phyloP scores from a whole-genome alignment of 2,329 filamentous ascomycete genomes.

The Aspergillus persii region DNA sequence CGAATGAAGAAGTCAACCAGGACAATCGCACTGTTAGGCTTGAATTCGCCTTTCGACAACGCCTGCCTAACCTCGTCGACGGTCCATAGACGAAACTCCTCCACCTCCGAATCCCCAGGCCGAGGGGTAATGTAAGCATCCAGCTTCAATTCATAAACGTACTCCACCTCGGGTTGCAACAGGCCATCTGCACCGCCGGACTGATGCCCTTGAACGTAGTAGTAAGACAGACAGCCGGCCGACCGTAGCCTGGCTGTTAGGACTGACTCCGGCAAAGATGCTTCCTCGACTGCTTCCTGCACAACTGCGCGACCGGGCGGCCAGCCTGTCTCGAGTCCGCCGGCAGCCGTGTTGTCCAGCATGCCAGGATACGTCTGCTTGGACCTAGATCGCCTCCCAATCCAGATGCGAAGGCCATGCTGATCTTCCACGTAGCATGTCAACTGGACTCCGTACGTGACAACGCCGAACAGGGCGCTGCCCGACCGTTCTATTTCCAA shows the following conservation, averaged over 20 bases:
- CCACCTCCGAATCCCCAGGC: constrained; percentile 31
- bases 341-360: constrained; percentile 26
- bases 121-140: constrained; percentile 17
- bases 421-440: constrained; percentile 31
- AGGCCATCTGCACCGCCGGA: constrained; percentile 13
- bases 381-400: constrained; percentile 19
- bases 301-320: constrained; percentile 25
- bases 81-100: constrained; percentile 26
- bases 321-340: constrained; percentile 20
- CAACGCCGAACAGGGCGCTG: constrained; percentile 42
- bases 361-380: constrained; percentile 33
- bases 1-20: constrained; percentile 34
- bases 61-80: constrained; percentile 27
- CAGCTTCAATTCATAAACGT: constrained; percentile 35
- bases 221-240: constrained; percentile 7
- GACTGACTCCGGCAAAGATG: constrained; percentile 6
- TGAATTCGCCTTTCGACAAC: constrained; percentile 27
- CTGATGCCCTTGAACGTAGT: not conserved
- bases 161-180: constrained; percentile 32
- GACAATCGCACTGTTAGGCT: constrained; percentile 31
- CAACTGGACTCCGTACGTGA: constrained; percentile 46
- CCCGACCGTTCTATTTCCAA: constrained; percentile 45
- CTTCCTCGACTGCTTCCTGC: constrained; percentile 23
- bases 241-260: not conserved
- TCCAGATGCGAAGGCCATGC: constrained; percentile 24